These are phyloP conservation scores for Hirsutella minnesotensis DNA, from an alignment of 2,329 filamentous ascomycete species.

Conservation along the genomic window DNA sequence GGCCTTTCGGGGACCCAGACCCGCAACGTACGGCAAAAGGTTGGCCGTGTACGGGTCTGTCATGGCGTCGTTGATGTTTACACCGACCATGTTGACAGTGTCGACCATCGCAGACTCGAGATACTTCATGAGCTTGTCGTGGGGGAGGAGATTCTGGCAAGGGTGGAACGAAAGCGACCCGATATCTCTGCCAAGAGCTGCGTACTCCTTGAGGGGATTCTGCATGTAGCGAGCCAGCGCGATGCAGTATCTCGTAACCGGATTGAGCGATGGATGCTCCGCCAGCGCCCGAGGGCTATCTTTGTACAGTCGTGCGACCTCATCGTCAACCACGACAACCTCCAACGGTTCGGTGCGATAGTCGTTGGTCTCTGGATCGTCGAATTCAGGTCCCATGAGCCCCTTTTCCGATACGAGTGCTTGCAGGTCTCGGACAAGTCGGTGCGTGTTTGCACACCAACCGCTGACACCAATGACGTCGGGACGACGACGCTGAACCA, in stretches of 20 bases:
- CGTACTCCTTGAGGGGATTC: conserved; percentile 93
- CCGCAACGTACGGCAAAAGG: conserved; percentile 80
- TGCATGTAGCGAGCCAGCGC: conserved; percentile 86
- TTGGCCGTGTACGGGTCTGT: conserved; percentile 72
- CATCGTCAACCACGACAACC: conserved; percentile 86
- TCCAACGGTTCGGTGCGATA: conserved; percentile 71
- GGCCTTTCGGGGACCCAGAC: conserved; percentile 85
- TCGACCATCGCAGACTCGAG: conserved; percentile 97
- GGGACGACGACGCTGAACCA: conserved; percentile 68
- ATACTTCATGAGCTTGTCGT: conserved; percentile 75
- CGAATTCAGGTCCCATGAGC: conserved; percentile 69
- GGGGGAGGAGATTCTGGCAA: conserved; percentile 76
- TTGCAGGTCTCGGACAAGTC: conserved; percentile 70
- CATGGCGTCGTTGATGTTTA: conserved; percentile 89
- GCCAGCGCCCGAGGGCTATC: conserved; percentile 67
- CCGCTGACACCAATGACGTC: conserved; percentile 87
- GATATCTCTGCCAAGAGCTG: conserved; percentile 79
- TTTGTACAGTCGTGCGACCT: conserved; percentile 93
- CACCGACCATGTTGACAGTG: conserved; percentile 93
- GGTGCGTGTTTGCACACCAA: conserved; percentile 76
- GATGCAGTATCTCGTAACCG: conserved; percentile 79
- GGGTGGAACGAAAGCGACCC: conserved; percentile 79
- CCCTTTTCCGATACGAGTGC: conserved; percentile 67
- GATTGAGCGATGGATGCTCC: conserved; percentile 71
- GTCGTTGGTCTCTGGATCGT: conserved; percentile 65